Percentiles rank a stretch among this genome's conserved stretches.
phyloP scores from a whole-genome alignment of 208 protist genomes.

The Porcisia deanei region DNA sequence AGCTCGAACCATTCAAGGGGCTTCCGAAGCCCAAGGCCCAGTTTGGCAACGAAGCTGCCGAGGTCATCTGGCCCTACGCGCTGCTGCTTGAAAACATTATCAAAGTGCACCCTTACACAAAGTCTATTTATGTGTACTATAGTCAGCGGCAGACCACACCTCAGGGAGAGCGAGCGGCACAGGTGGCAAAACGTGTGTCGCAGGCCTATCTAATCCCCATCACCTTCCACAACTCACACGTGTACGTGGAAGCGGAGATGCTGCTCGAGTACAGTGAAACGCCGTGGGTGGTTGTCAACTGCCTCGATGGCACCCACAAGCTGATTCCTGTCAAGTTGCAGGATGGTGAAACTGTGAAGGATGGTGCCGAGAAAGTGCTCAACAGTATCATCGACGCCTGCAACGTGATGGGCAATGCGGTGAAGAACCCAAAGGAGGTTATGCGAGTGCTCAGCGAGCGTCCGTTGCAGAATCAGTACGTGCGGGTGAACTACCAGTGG shows the following conservation, averaged over 20 bases:
- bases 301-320: constrained; percentile 70
- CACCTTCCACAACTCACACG: constrained; percentile 93
- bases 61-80: constrained; percentile 90
- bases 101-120: constrained; percentile 91
- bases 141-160: constrained; percentile 68
- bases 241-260: constrained; percentile 92
- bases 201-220: constrained; percentile 88
- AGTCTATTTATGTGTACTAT: constrained; percentile 93
- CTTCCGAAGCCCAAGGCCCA: constrained; percentile 88
- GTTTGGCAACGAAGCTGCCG: constrained; percentile 89
- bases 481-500: constrained; percentile 93
- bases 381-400: constrained; percentile 57
- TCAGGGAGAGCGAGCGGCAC: constrained; percentile 43
- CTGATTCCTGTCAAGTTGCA: constrained; percentile 51
- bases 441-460: constrained; percentile 78
- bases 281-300: constrained; percentile 86
- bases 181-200: constrained; percentile 60
- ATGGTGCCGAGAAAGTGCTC: constrained; percentile 53
- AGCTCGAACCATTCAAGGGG: constrained; percentile 85
- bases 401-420: constrained; percentile 58
- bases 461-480: constrained; percentile 88
- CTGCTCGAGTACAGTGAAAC: constrained; percentile 91
- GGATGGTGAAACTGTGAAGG: constrained; percentile 27
- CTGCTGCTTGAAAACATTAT: constrained; percentile 83
- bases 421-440: constrained; percentile 63